Percentiles rank a stretch among this genome's conserved stretches.
phyloP scores from a whole-genome alignment of 768 basidiomycete genomes.

The Cyclocybe aegerita region DNA sequence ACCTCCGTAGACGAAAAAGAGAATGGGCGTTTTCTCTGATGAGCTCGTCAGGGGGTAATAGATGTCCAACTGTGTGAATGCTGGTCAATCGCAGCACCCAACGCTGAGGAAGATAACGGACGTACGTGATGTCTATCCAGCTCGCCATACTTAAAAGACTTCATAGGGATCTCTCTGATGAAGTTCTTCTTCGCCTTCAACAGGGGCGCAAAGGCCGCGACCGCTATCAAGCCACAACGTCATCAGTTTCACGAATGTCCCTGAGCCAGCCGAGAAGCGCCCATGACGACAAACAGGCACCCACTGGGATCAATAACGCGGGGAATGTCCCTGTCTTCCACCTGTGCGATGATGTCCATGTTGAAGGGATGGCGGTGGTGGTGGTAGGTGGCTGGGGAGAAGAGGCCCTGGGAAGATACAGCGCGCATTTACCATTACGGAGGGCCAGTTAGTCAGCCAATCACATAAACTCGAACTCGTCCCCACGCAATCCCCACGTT shows the following conservation, averaged over 20 bases:
- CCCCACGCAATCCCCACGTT: no score
- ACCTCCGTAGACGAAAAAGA: conserved; percentile 70
- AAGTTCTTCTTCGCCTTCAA: conserved; percentile 44
- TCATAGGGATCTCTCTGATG: conserved; percentile 47
- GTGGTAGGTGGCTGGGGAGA: no score
- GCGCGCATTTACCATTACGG: no score
- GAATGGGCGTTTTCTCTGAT: conserved; percentile 38
- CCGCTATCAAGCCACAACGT: conserved; percentile 37
- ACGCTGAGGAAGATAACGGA: neutral
- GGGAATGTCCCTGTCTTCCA: no score
- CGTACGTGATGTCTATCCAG: conserved; percentile 51
- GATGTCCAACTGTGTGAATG: conserved; percentile 52
- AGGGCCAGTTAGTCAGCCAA: no score
- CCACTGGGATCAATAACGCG: no score
- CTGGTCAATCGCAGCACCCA: neutral
- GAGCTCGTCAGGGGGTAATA: conserved; percentile 51
- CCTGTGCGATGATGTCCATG: no score
- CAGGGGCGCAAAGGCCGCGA: conserved; percentile 46
- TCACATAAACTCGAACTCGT: no score
- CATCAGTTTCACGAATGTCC: neutral
- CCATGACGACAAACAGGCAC: no score
- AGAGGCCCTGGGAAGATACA: no score
- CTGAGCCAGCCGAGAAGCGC: neutral
- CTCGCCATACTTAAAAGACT: conserved; percentile 57
- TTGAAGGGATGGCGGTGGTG: no score